phyloP scores from a whole-genome alignment of 306 rosid species.

The Cucurbita argyrosperma region DNA sequence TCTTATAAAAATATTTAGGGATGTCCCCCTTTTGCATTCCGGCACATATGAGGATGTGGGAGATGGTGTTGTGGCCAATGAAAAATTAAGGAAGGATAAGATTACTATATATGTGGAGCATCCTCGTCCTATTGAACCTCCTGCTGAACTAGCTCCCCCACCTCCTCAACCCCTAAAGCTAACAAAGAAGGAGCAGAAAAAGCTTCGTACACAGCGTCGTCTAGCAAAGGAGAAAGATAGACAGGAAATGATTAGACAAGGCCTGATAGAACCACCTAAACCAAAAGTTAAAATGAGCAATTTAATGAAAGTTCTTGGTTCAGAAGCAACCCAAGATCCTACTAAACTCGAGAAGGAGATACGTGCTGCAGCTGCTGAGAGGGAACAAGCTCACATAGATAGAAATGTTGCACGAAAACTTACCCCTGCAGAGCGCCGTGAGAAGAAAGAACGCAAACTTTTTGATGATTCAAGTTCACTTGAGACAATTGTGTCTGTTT shows the following conservation, averaged over 20 bases:
- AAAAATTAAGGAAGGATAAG: constrained; percentile 50
- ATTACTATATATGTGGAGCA: constrained; percentile 73
- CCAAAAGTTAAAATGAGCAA: constrained; percentile 92
- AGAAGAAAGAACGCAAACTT: constrained; percentile 82
- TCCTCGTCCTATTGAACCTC: constrained; percentile 95
- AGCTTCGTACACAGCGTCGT: constrained; percentile 84
- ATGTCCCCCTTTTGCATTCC: constrained; percentile 40
- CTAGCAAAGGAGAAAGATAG: constrained; percentile 80
- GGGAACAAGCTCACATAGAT: constrained; percentile 96
- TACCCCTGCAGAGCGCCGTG: constrained; percentile 92
- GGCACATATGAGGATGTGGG: constrained; percentile 45
- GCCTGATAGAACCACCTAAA: constrained; percentile 87
- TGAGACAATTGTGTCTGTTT: constrained; percentile 66
- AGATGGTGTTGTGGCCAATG: constrained; percentile 28
- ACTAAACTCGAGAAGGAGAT: constrained; percentile 87
- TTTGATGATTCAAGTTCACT: constrained; percentile 56
- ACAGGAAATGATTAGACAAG: constrained; percentile 96
- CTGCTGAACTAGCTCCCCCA: constrained; percentile 89
- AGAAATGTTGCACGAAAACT: constrained; percentile 95
- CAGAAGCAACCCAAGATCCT: constrained; percentile 99
- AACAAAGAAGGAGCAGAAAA: constrained; percentile 92
- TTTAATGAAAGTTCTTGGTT: constrained; percentile 83
- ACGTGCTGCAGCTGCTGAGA: constrained; percentile 92
- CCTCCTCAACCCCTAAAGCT: constrained; percentile 97
- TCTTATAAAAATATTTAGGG: constrained; percentile 36